A percentile compares a stretch with the other conserved stretches of the same genome.
Evolutionary conservation across 805 yeast genomes (phyloP).

Genomic region (Kodamaea neixiangensis): DNA sequence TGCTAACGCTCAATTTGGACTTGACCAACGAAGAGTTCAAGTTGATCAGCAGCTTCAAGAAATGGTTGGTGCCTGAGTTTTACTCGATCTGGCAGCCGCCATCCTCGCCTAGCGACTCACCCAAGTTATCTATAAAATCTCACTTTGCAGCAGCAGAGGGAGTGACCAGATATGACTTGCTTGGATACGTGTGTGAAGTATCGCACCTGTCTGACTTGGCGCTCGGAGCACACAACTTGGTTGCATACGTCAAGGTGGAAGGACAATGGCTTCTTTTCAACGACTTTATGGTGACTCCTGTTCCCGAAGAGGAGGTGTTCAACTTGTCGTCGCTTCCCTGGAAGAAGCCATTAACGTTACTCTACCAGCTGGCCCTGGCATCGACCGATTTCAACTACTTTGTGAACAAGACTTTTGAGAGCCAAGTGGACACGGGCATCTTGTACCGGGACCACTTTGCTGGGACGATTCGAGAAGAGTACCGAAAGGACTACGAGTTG

Average conservation of each 20-base stretch:
- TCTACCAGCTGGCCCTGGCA: constrained; percentile 58
- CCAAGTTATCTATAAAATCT: constrained; percentile 3
- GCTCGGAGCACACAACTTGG: constrained; percentile 54
- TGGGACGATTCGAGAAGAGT: constrained; percentile 59
- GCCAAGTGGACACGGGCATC: constrained; percentile 56
- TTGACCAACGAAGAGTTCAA: constrained; percentile 57
- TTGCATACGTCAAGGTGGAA: constrained; percentile 55
- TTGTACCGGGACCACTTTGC: constrained; percentile 72
- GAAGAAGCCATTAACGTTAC: constrained; percentile 77
- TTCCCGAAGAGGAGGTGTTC: constrained; percentile 76
- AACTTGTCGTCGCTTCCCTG: constrained; percentile 64
- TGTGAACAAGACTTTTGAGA: constrained; percentile 23
- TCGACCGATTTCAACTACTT: constrained; percentile 48
- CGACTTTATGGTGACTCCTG: constrained; percentile 81
- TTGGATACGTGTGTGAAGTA: constrained; percentile 72
- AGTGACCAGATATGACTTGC: constrained; percentile 55
- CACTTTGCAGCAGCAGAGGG: constrained; percentile 20
- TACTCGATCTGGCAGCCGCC: constrained; percentile 28
- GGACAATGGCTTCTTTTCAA: constrained; percentile 82
- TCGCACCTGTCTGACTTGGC: constrained; percentile 43
- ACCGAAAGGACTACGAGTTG: constrained; percentile 64
- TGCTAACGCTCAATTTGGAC: constrained; percentile 62
- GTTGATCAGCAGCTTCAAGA: constrained; percentile 46
- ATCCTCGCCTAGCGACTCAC: constrained; percentile 3
- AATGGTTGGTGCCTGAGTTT: constrained; percentile 67